Evolutionary conservation across 768 basidiomycete genomes (phyloP), one percentile per base, ranked within the genome.

Genomic region (Amanita pallidorosea): DNA sequence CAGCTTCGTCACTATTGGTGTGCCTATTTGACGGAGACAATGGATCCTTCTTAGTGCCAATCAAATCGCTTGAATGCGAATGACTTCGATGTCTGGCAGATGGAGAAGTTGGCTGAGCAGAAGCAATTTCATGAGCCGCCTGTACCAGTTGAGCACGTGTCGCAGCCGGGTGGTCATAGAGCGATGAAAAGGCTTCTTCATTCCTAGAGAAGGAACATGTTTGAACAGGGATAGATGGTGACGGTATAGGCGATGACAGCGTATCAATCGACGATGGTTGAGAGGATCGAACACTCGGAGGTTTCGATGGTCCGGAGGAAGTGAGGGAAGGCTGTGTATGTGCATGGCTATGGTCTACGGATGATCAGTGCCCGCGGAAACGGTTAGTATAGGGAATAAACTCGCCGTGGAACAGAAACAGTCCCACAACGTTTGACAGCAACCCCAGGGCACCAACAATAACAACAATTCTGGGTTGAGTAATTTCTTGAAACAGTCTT

Each of bases 371-470:
- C 9, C 20, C 29, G n/a, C 36, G 18, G 54, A 29, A 33, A 17
- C 51, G 22, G 20, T 9, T 27, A 41, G 36, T 25, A 38, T 42
- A 27, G 42, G 45, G 47, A 31, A 12, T 9, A 49, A 31, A 57
- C 80, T 56, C 56, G 89, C 94, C 96, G 59, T 94, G 93, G 75
- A 98, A 98, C 45, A 99, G 70, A 72, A 95, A 88, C 33, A 99
- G 67, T 7, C 96, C 96, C 42, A 97, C 76, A 23, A 98, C 74
- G 60, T 99, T 99, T 22, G 92, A 96, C 0, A 85, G 79, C 11
- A 99, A 70, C 33, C 96, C 96, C 11, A 92, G 72, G 22, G 79
- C 79, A 6, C 96, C 96, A 22, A 99, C 96, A 18, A 94, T 67
- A 7, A 97, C 89, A 29, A 99, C 78, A 12, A 99, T 70, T 57